phyloP scores from a whole-genome alignment of 257 asterid species.

The Linaria vulgaris region DNA sequence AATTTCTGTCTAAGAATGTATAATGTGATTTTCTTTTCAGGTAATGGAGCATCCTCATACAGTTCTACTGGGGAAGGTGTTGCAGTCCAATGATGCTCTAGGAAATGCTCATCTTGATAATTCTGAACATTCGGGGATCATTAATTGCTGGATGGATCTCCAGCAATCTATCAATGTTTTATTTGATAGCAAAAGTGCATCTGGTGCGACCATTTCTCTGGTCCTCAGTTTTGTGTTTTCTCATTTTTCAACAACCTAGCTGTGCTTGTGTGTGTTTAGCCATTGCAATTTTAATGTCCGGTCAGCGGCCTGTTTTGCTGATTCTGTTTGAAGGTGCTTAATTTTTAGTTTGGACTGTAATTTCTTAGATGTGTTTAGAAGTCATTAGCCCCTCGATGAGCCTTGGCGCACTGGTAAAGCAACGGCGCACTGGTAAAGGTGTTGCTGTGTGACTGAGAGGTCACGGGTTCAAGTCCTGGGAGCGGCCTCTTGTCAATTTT shows the following conservation, averaged over 20 bases:
- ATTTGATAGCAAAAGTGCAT: constrained; percentile 76
- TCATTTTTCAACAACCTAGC: constrained; percentile 17
- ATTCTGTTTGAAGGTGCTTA: no score
- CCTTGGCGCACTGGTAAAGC: no score
- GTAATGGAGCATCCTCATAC: constrained; percentile 95
- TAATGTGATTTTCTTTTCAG: constrained; percentile 39
- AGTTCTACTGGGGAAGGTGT: constrained; percentile 67
- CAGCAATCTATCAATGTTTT: constrained; percentile 81
- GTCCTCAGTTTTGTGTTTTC: constrained; percentile 24
- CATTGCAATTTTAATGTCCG: not conserved
- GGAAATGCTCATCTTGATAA: constrained; percentile 59
- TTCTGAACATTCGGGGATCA: constrained; percentile 55
- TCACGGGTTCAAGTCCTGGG: no score
- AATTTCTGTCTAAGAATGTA: not conserved
- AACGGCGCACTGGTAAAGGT: no score
- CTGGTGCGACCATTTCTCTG: constrained; percentile 46
- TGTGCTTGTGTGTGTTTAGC: not conserved
- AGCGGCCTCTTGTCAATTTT: no score
- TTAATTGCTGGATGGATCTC: constrained; percentile 81
- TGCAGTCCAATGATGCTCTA: constrained; percentile 75
- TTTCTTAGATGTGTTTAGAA: no score
- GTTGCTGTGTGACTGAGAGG: no score
- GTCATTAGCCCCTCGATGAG: no score
- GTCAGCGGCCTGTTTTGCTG: no score
- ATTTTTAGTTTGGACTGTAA: no score